Conservation (phyloP, 805 yeast species). For the Candida tibetensis region DNA sequence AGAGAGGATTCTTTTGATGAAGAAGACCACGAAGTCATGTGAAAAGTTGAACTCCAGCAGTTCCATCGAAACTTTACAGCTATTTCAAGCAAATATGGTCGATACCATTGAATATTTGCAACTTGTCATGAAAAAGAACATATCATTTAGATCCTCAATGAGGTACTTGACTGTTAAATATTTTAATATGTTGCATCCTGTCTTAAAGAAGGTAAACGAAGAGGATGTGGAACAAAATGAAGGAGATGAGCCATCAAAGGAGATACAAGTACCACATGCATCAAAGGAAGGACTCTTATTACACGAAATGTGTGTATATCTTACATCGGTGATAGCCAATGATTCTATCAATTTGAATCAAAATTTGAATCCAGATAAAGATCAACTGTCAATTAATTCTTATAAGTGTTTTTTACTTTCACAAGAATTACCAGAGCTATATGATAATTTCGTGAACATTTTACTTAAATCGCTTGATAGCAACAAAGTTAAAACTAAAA, state of each 20-base stretch:
- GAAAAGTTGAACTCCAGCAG: conserved; percentile 7
- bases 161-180: conserved; percentile 15
- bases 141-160: conserved; percentile 8
- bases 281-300: not conserved
- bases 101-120: conserved; percentile 16
- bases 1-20: conserved; percentile 42
- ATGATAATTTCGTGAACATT: conserved; percentile 52
- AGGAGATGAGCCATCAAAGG: too few species aligned
- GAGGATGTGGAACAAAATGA: not conserved
- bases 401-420: conserved; percentile 26
- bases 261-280: not conserved
- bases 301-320: not conserved
- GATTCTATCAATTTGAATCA: not conserved
- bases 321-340: not conserved
- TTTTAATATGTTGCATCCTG: conserved; percentile 4
- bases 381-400: conserved; percentile 11
- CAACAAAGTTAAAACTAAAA: conserved; percentile 26
- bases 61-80: conserved; percentile 5
- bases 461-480: conserved; percentile 39
- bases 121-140: conserved; percentile 10
- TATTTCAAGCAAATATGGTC: conserved; percentile 5
- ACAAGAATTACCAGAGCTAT: conserved; percentile 34
- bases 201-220: not conserved
- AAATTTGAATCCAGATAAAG: conserved; percentile 9
- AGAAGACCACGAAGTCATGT: conserved; percentile 11